These are phyloP conservation scores for Cystofilobasidium macerans DNA, from an alignment of 768 basidiomycete species.

Conservation along the genomic window DNA sequence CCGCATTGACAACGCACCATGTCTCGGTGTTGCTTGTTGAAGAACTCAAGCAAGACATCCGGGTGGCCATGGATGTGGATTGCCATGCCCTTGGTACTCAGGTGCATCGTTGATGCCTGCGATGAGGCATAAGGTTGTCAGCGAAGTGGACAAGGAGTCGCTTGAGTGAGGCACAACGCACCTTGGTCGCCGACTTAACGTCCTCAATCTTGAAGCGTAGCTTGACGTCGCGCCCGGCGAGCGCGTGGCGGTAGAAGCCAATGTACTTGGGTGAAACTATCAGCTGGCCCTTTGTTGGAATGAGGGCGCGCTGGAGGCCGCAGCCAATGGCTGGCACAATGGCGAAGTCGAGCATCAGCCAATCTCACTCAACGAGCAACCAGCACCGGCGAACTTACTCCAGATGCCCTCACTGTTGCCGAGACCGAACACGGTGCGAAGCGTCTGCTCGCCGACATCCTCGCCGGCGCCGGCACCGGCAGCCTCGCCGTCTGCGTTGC, in stretches of 20 bases:
- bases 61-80: conserved; percentile 45
- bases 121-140: conserved; percentile 30
- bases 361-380: not conserved
- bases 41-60: conserved; percentile 48
- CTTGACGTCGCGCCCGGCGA: conserved; percentile 26
- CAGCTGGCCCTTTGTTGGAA: conserved; percentile 36
- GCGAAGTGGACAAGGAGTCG: not conserved
- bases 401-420: conserved; percentile 32
- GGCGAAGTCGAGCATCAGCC: not conserved
- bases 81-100: conserved; percentile 38
- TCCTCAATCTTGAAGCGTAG: conserved; percentile 42
- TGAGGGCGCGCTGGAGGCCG: conserved; percentile 31
- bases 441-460: conserved; percentile 11
- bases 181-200: conserved; percentile 41
- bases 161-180: conserved; percentile 31
- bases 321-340: conserved; percentile 34
- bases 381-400: conserved; percentile 34
- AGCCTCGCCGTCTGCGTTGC: not conserved
- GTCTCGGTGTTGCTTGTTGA: conserved; percentile 41
- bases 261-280: conserved; percentile 30
- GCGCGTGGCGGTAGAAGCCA: conserved; percentile 1
- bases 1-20: conserved; percentile 31
- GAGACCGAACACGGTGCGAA: conserved; percentile 32
- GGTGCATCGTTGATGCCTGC: conserved; percentile 27
- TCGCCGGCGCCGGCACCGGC: conserved; percentile 6